Evolutionary conservation across 2,329 filamentous ascomycete species (phyloP).

Genomic region (Magnaporthales sp.): DNA sequence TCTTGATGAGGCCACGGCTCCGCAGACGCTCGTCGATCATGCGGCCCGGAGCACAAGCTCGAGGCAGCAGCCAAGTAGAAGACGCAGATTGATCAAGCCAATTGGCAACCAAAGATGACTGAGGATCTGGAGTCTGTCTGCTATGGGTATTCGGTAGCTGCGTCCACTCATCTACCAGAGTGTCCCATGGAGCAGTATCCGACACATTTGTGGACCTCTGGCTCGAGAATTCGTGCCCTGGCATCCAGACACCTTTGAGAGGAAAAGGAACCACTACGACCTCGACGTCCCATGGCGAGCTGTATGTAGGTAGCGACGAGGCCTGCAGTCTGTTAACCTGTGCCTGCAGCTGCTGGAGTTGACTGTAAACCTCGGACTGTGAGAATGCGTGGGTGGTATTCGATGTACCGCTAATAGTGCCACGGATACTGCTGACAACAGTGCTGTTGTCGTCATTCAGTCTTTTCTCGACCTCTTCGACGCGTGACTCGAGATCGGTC

Average conservation of each 20-base stretch:
- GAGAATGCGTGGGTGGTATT: conserved; percentile 31
- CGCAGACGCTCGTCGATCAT: conserved; percentile 61
- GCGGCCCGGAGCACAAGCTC: conserved; percentile 56
- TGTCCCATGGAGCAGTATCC: conserved; percentile 10
- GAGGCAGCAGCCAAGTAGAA: conserved; percentile 57
- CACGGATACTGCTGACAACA: conserved; percentile 22
- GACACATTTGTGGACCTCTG: conserved; percentile 15
- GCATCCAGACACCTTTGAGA: conserved; percentile 46
- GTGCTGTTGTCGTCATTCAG: conserved; percentile 37
- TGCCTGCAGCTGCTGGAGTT: conserved; percentile 40
- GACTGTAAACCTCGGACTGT: conserved; percentile 37
- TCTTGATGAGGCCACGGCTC: conserved; percentile 64
- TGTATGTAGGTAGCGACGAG: conserved; percentile 49
- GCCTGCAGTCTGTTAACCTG: conserved; percentile 47
- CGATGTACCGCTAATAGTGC: conserved; percentile 34
- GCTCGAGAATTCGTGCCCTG: conserved; percentile 33
- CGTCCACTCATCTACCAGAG: conserved; percentile 42
- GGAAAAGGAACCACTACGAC: conserved; percentile 68
- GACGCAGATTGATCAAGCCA: conserved; percentile 37
- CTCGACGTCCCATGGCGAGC: conserved; percentile 64
- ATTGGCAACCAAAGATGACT: conserved; percentile 37
- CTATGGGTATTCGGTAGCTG: conserved; percentile 41
- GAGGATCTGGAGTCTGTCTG: conserved; percentile 32
- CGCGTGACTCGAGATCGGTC: conserved; percentile 57
- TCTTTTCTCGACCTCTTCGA: conserved; percentile 50